A percentile compares a stretch with the other conserved stretches of the same genome.
These are phyloP conservation scores for Diplodia sapinea DNA, from an alignment of 2,329 filamentous ascomycete genomes.

Conservation along the genomic window DNA sequence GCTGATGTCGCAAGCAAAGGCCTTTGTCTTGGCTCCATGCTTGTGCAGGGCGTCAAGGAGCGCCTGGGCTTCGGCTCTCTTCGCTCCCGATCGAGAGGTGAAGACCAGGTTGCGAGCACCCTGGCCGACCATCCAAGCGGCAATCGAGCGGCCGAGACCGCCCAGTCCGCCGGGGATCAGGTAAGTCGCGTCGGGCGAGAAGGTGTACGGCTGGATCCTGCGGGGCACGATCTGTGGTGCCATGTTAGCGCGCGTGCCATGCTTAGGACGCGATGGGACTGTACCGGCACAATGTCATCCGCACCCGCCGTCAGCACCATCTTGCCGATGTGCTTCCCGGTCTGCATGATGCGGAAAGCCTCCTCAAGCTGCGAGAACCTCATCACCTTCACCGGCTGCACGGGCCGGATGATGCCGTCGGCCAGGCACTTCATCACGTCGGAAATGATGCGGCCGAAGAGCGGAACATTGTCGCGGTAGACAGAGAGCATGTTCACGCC, in stretches of 20 bases:
- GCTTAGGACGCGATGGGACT: no score
- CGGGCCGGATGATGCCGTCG: slow-evolving; percentile 3
- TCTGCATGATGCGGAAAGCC: slow-evolving; percentile 35
- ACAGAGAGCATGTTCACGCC: slow-evolving; percentile 8
- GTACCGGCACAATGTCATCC: slow-evolving; percentile 6
- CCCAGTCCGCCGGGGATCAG: slow-evolving; percentile 41
- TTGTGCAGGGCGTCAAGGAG: slow-evolving; percentile 9
- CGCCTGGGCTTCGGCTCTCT: slow-evolving; percentile 4
- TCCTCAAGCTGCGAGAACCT: slow-evolving; percentile 32
- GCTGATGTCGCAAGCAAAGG: slow-evolving; percentile 12
- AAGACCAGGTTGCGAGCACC: slow-evolving; percentile 40
- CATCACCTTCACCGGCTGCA: slow-evolving; percentile 30
- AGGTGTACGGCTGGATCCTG: slow-evolving; percentile 31
- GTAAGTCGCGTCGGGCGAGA: slow-evolving; percentile 38
- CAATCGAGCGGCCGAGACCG: slow-evolving; percentile 40
- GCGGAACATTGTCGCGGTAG: slow-evolving; percentile 3
- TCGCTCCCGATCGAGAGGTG: slow-evolving; percentile 32
- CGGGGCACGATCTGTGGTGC: not conserved
- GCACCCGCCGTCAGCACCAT: slow-evolving; percentile 32
- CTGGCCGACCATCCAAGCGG: slow-evolving; percentile 37
- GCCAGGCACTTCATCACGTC: slow-evolving; percentile 7
- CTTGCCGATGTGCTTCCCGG: slow-evolving; percentile 33
- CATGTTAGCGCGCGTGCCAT: not conserved
- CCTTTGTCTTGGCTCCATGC: slow-evolving; percentile 18
- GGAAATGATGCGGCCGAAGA: not conserved